Conservation (phyloP, 2,329 filamentous ascomycete genomes). For the Ophiostoma triangulosporum region DNA sequence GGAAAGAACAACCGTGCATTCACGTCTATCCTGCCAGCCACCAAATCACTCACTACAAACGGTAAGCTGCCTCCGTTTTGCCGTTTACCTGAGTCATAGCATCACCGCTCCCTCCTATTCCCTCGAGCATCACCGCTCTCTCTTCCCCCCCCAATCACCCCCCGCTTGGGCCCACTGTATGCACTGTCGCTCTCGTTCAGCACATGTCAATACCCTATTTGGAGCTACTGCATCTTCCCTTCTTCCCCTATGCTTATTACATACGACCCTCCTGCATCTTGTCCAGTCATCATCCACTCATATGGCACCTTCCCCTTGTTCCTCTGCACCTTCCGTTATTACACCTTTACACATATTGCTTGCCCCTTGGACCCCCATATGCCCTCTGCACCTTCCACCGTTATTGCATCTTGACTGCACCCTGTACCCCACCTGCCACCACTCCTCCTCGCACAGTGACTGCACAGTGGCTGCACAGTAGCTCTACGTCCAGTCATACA, state of each 20-base stretch:
- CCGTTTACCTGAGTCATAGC: background rate
- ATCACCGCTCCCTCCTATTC: background rate
- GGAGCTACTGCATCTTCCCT: slow-evolving; percentile 12
- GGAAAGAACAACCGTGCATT: background rate
- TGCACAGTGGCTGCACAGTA: background rate
- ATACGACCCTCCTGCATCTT: slow-evolving; percentile 6
- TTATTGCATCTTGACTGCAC: background rate
- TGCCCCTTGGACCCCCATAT: too few species aligned
- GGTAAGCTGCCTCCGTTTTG: background rate
- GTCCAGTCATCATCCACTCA: slow-evolving; percentile 5
- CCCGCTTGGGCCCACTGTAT: slow-evolving; percentile 4
- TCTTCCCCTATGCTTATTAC: background rate
- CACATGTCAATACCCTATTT: background rate
- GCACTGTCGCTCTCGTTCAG: slow-evolving; percentile 1
- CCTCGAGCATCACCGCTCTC: background rate
- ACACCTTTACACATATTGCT: too few species aligned
- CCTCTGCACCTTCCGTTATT: too few species aligned
- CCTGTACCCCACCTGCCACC: background rate
- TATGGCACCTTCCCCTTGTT: slow-evolving; percentile 7
- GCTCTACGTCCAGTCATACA: background rate
- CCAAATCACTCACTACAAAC: background rate
- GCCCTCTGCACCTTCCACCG: slow-evolving; percentile 1
- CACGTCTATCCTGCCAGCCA: background rate
- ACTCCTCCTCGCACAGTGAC: background rate
- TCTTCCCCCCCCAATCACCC: background rate